Conservation (phyloP, 768 basidiomycete genomes). For the Leccinum arenicola region DNA sequence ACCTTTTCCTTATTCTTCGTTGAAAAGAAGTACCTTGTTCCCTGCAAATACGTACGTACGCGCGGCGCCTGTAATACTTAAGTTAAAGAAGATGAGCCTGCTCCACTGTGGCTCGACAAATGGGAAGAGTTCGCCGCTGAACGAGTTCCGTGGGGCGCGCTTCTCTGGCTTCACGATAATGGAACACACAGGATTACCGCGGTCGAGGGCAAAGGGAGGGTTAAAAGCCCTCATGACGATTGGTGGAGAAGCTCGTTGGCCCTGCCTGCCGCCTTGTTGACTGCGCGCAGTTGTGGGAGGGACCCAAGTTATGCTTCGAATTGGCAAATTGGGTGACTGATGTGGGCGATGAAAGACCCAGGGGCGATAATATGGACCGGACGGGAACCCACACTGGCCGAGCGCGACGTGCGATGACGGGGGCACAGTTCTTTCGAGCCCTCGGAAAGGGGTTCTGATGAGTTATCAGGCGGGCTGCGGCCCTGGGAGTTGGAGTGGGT, state of each 20-base stretch:
- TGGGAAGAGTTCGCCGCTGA: slow-evolving; percentile 12
- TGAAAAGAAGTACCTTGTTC: not conserved
- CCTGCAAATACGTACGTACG: not conserved
- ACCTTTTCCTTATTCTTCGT: not conserved
- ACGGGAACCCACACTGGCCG: slow-evolving; percentile 18
- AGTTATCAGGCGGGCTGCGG: slow-evolving; percentile 22
- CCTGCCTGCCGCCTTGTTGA: slow-evolving; percentile 7
- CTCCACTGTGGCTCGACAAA: slow-evolving; percentile 21
- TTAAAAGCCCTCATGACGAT: slow-evolving; percentile 10
- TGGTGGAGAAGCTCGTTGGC: slow-evolving; percentile 18
- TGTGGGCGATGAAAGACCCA: slow-evolving; percentile 11
- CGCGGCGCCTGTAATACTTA: too few relatives aligned
- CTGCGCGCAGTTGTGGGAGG: slow-evolving; percentile 16
- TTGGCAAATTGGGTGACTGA: slow-evolving; percentile 28
- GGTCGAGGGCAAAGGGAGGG: slow-evolving; percentile 26
- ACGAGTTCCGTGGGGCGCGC: slow-evolving; percentile 16
- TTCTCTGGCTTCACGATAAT: slow-evolving; percentile 21
- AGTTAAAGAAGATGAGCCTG: not conserved
- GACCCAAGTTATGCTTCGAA: slow-evolving; percentile 23
- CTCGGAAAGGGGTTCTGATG: slow-evolving; percentile 11
- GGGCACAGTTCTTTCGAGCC: slow-evolving; percentile 11
- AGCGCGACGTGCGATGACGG: slow-evolving; percentile 11
- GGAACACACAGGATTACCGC: slow-evolving; percentile 30
- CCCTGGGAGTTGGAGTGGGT: slow-evolving; percentile 22
- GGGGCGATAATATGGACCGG: slow-evolving; percentile 13